Conservation (phyloP, 169 alveolate species). For the Haemoproteus tartakovskyi region DNA sequence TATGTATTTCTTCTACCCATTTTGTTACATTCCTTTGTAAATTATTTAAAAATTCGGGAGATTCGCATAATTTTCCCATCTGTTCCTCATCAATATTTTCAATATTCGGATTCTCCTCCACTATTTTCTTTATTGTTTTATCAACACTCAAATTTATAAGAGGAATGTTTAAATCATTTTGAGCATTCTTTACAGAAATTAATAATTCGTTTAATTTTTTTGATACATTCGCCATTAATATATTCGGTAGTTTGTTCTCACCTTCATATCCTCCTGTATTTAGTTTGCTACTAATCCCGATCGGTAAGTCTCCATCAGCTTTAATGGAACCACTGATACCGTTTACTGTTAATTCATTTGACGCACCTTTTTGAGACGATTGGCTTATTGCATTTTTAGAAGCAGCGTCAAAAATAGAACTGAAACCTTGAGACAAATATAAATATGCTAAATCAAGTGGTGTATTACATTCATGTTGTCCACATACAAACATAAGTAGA, state of each 20-base stretch:
- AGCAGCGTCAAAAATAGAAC: conserved; percentile 66
- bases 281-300: not conserved
- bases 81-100: conserved; percentile 38
- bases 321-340: not conserved
- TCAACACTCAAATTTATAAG: conserved; percentile 85
- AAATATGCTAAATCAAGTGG: conserved; percentile 63
- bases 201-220: conserved; percentile 84
- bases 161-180: conserved; percentile 90
- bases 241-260: conserved; percentile 51
- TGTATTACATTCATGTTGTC: conserved; percentile 49
- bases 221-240: conserved; percentile 63
- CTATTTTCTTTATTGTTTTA: conserved; percentile 82
- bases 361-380: not conserved
- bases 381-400: not conserved
- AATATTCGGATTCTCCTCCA: conserved; percentile 72
- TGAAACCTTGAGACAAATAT: conserved; percentile 66
- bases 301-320: not conserved
- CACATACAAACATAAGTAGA: conserved; percentile 65
- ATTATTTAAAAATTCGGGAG: conserved; percentile 66
- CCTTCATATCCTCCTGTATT: conserved; percentile 19
- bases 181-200: conserved; percentile 89
- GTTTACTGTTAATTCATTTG: not conserved
- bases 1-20: conserved; percentile 83
- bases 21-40: conserved; percentile 77
- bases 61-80: conserved; percentile 46